Evolutionary conservation across 1,284 basidiomycete species (phyloP).

Genomic region (Fomitopsis pinicola): DNA sequence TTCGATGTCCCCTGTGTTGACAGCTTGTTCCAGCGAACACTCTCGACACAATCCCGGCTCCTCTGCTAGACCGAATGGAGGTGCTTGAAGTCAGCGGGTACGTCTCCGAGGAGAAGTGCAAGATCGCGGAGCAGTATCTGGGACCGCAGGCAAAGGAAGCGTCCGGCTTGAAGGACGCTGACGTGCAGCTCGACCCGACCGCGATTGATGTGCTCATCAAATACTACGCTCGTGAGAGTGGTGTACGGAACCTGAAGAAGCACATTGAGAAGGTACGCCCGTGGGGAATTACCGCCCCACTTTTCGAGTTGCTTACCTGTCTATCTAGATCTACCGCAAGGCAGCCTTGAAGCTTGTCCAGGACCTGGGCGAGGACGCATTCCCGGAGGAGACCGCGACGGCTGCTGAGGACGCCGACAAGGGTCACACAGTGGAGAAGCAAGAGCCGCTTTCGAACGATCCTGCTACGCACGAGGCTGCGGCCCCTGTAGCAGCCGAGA

Average conservation of each 20-base stretch:
- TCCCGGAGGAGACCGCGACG: conserved; percentile 61
- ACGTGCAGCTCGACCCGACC: conserved; percentile 73
- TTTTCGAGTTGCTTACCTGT: not conserved
- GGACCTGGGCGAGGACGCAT: conserved; percentile 85
- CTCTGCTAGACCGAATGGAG: conserved; percentile 95
- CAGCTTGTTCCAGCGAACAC: conserved; percentile 64
- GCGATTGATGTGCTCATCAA: conserved; percentile 91
- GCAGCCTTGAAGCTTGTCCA: conserved; percentile 91
- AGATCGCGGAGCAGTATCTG: conserved; percentile 90
- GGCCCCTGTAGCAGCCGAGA: conserved; percentile 19
- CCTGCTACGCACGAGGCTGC: conserved; percentile 27
- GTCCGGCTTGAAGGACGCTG: conserved; percentile 80
- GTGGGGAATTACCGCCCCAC: not conserved
- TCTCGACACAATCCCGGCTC: conserved; percentile 95
- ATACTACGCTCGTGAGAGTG: conserved; percentile 96
- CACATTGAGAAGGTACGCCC: conserved; percentile 86
- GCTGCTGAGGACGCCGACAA: conserved; percentile 26
- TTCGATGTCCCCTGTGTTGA: not conserved
- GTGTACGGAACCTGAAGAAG: conserved; percentile 93
- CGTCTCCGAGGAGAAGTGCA: conserved; percentile 93
- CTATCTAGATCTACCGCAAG: conserved; percentile 90
- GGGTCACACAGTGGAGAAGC: conserved; percentile 34
- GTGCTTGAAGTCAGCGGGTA: conserved; percentile 97
- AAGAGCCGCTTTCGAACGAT: conserved; percentile 34
- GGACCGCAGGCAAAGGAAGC: conserved; percentile 94